Percentiles rank a stretch among this genome's conserved stretches.
These are phyloP conservation scores for Auriscalpium vulgare DNA, from an alignment of 768 basidiomycete genomes.

Conservation along the genomic window DNA sequence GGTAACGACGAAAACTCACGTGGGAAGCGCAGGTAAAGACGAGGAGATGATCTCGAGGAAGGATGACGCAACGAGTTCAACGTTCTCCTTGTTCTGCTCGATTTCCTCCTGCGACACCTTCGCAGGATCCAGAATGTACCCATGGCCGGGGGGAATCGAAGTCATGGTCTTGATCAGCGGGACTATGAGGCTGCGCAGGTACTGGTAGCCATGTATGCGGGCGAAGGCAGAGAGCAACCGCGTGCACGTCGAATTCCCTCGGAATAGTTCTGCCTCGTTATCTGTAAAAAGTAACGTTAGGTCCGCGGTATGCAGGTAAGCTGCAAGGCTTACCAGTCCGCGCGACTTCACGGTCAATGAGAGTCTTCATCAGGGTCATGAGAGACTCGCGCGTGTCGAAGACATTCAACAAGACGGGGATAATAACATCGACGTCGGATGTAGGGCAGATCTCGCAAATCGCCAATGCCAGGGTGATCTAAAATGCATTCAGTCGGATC, in stretches of 20 bases:
- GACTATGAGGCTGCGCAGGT: conserved; percentile 70
- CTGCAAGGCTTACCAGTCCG: conserved; percentile 47
- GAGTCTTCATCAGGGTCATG: conserved; percentile 65
- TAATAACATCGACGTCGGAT: conserved; percentile 74
- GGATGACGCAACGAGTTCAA: conserved; percentile 64
- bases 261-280: conserved; percentile 74
- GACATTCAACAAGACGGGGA: conserved; percentile 76
- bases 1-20: conserved; percentile 39
- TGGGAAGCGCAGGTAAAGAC: conserved; percentile 63
- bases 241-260: conserved; percentile 84
- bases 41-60: conserved; percentile 70
- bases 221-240: conserved; percentile 82
- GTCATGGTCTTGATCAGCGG: conserved; percentile 74
- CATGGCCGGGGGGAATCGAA: conserved; percentile 61
- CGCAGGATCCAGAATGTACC: conserved; percentile 72
- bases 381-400: conserved; percentile 74
- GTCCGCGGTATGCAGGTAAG: background rate
- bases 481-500: conserved; percentile 1
- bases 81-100: conserved; percentile 58
- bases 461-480: conserved; percentile 77
- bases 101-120: conserved; percentile 51
- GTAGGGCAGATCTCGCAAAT: conserved; percentile 84
- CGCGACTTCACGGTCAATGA: conserved; percentile 81
- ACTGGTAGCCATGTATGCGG: conserved; percentile 85
- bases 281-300: conserved; percentile 35